Evolutionary conservation across 495 filamentous ascomycete genomes (phyloP).

Genomic region (Aeminium ludgeri): DNA sequence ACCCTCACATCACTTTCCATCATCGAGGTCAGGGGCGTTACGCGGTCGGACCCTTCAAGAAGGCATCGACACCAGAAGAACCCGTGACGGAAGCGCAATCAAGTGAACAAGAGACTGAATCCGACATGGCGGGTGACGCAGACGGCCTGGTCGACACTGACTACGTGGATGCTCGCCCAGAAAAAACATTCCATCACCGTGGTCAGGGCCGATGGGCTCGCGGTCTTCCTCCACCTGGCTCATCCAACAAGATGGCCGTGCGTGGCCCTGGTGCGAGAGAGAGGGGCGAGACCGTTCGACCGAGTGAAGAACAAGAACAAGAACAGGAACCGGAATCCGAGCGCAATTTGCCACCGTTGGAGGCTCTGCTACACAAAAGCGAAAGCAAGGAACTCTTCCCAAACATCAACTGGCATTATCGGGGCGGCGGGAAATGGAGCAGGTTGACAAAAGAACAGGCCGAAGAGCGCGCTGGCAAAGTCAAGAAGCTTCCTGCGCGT

Average conservation of each 20-base stretch:
- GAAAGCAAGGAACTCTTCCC: slow-evolving; percentile 12
- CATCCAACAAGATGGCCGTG: slow-evolving; percentile 11
- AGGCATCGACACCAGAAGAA: not conserved
- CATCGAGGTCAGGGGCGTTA: slow-evolving; percentile 16
- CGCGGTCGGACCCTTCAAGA: slow-evolving; percentile 2
- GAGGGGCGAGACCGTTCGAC: not conserved
- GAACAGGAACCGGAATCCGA: not conserved
- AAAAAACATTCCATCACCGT: slow-evolving; percentile 11
- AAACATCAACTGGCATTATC: slow-evolving; percentile 6
- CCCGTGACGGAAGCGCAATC: not conserved
- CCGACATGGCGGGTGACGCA: not conserved
- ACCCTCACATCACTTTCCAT: slow-evolving; percentile 11
- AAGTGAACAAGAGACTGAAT: not conserved
- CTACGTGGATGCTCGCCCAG: slow-evolving; percentile 9
- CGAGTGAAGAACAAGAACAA: not conserved
- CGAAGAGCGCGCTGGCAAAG: not conserved
- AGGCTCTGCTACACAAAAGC: slow-evolving; percentile 3
- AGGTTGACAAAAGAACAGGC: slow-evolving; percentile 9
- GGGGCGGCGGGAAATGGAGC: slow-evolving; percentile 15
- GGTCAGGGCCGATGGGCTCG: slow-evolving; percentile 15
- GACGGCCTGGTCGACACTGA: slow-evolving; percentile 3
- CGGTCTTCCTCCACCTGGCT: slow-evolving; percentile 7
- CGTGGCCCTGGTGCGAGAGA: slow-evolving; percentile 8
- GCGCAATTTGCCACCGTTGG: not conserved
- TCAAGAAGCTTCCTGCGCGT: too few relatives aligned